phyloP scores from a whole-genome alignment of 306 rosid genomes.

The Casuarina glauca region DNA sequence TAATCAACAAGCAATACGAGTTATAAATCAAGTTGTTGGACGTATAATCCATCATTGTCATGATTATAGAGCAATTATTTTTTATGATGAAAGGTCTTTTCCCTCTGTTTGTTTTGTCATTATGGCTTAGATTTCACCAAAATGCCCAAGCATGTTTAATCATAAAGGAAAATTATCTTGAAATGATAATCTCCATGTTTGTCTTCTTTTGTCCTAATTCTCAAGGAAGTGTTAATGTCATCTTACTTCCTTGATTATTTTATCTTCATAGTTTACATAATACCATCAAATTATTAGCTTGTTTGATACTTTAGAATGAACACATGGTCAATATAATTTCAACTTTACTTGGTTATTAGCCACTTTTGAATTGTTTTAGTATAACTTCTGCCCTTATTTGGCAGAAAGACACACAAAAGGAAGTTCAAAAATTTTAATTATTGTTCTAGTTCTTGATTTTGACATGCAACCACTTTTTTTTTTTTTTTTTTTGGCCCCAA shows the following conservation, averaged over 20 bases:
- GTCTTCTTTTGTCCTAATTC: background rate
- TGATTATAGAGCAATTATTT: conserved; percentile 94
- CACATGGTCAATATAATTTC: background rate
- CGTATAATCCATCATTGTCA: conserved; percentile 96
- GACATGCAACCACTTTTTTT: no score
- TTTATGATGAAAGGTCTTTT: conserved; percentile 85
- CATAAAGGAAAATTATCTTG: background rate
- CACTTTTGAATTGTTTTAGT: background rate
- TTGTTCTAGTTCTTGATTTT: background rate
- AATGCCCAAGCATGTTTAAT: conserved; percentile 7
- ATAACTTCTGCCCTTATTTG: background rate
- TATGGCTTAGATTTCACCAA: conserved; percentile 19
- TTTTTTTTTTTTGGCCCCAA: no score
- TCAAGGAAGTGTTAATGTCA: background rate
- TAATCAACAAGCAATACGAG: conserved; percentile 91
- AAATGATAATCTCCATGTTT: background rate
- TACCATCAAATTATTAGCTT: background rate
- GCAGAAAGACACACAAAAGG: background rate
- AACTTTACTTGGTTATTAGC: background rate
- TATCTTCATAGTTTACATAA: background rate
- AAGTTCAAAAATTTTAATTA: background rate
- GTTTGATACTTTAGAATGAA: background rate
- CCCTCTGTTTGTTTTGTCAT: conserved; percentile 6
- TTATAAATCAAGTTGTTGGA: conserved; percentile 96
- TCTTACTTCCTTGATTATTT: background rate